Evolutionary conservation across 225 moss, liverwort and hornwort genomes (phyloP), one percentile per base, ranked within the genome.

Genomic region (Asterella californica): DNA sequence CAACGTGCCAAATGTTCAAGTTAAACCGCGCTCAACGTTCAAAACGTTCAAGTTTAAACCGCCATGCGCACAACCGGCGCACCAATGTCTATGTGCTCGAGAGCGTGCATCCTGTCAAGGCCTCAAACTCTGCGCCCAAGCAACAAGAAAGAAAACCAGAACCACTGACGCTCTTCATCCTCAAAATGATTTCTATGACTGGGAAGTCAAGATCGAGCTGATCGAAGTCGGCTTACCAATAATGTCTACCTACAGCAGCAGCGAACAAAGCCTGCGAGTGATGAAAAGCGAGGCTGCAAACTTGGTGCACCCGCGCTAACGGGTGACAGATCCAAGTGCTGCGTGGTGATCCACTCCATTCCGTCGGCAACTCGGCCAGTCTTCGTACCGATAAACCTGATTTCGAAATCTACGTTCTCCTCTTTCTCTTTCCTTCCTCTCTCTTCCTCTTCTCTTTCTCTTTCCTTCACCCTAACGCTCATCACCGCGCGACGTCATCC

Each of bases 1-100:
- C n/a, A n/a, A n/a, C n/a, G n/a, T n/a, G n/a, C n/a, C n/a, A n/a
- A n/a, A n/a, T n/a, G n/a, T n/a, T n/a, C n/a, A n/a, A n/a, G n/a
- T n/a, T n/a, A n/a, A n/a, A n/a, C n/a, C n/a, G n/a, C n/a, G n/a
- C n/a, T n/a, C n/a, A n/a, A n/a, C n/a, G n/a, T n/a, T n/a, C n/a
- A n/a, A n/a, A n/a, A n/a, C n/a, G n/a, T n/a, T n/a, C n/a, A n/a
- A n/a, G n/a, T n/a, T n/a, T n/a, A n/a, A n/a, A n/a, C n/a, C n/a
- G 93, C 91, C 92, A 99, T 93, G 63, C 95, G 93, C 74, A 94
- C 90, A 74, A 99, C 99, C 60, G 89, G 78, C 77, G 93, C 93
- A 78, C 99, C 99, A 76, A 99, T 95, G 85, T 99, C 99, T 88
- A 99, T 92, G n/a, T n/a, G 85, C 95, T 99, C 75, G 99, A 93